Conservation (phyloP, 345 rosid species). For the Eucalyptus polyanthemos region DNA sequence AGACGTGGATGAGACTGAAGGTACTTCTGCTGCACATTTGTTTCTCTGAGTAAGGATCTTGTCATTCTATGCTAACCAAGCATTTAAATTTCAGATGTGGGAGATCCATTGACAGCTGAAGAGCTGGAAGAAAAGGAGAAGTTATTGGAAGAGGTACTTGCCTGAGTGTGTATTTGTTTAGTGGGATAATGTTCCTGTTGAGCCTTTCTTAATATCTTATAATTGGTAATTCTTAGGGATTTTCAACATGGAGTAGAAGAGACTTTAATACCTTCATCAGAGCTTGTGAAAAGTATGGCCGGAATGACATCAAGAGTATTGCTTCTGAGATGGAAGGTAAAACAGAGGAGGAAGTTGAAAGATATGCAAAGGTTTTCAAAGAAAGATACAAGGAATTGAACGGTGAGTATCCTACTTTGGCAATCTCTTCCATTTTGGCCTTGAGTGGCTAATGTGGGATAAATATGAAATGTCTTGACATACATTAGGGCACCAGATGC, state of each 20-base stretch:
- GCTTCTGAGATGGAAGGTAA: slow-evolving; percentile 96
- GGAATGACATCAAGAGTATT: slow-evolving; percentile 69
- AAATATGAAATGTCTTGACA: background rate
- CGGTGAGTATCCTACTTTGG: slow-evolving; percentile 17
- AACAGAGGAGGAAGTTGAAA: slow-evolving; percentile 84
- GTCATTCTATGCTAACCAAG: slow-evolving; percentile 2
- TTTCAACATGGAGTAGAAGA: slow-evolving; percentile 95
- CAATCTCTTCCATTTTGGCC: background rate
- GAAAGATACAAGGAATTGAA: slow-evolving; percentile 87
- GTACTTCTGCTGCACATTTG: slow-evolving; percentile 7
- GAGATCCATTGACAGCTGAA: slow-evolving; percentile 95
- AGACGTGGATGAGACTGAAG: slow-evolving; percentile 98
- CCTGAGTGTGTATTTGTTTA: background rate
- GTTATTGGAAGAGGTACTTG: slow-evolving; percentile 73
- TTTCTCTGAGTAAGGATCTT: background rate
- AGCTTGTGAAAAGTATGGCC: slow-evolving; percentile 97
- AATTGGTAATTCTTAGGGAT: slow-evolving; percentile 42
- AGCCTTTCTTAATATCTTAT: background rate
- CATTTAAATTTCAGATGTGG: slow-evolving; percentile 30
- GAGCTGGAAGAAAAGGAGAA: slow-evolving; percentile 95
- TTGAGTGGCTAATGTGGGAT: background rate
- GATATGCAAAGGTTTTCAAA: slow-evolving; percentile 79
- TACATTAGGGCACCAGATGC: background rate
- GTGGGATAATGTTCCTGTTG: background rate
- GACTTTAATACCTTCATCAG: slow-evolving; percentile 83